Conservation (phyloP, 2,329 filamentous ascomycete species). For the Calcarisporium arbuscula region DNA sequence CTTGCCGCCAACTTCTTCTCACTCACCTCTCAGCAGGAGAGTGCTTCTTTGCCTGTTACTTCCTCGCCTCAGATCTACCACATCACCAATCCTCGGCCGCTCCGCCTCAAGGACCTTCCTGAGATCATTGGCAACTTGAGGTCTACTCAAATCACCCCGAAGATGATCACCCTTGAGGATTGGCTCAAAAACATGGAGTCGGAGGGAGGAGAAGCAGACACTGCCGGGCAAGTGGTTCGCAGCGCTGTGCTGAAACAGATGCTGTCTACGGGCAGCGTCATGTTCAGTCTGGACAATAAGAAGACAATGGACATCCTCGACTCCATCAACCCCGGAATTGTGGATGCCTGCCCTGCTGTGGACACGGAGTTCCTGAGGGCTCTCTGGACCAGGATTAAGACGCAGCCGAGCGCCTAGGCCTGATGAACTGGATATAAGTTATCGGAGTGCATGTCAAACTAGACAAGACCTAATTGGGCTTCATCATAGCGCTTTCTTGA, state of each 20-base stretch:
- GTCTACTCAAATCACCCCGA: conserved; percentile 7
- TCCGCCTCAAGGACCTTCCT: conserved; percentile 14
- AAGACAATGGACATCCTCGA: conserved; percentile 13
- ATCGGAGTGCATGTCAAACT: no score
- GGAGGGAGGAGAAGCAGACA: conserved; percentile 11
- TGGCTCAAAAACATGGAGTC: conserved; percentile 11
- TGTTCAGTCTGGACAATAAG: conserved; percentile 16
- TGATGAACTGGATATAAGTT: no score
- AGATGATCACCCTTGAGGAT: conserved; percentile 12
- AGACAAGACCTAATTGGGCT: no score
- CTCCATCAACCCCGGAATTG: conserved; percentile 11
- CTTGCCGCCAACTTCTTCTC: conserved; percentile 14
- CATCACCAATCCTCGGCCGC: conserved; percentile 16
- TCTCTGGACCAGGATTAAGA: conserved; percentile 14
- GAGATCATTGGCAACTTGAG: conserved; percentile 13
- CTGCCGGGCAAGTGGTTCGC: conserved; percentile 10
- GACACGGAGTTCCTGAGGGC: conserved; percentile 12
- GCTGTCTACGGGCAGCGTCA: conserved; percentile 16
- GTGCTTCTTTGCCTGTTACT: conserved; percentile 3
- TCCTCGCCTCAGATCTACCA: conserved; percentile 15
- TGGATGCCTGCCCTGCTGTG: conserved; percentile 13
- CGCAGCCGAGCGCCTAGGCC: no score
- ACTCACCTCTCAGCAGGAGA: conserved; percentile 12
- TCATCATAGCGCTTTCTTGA: neutral
- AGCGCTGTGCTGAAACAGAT: conserved; percentile 16